A percentile compares a stretch with the other conserved stretches of the same genome.
Evolutionary conservation across 805 yeast species (phyloP).

Genomic region (Pichia gijzeniarum): DNA sequence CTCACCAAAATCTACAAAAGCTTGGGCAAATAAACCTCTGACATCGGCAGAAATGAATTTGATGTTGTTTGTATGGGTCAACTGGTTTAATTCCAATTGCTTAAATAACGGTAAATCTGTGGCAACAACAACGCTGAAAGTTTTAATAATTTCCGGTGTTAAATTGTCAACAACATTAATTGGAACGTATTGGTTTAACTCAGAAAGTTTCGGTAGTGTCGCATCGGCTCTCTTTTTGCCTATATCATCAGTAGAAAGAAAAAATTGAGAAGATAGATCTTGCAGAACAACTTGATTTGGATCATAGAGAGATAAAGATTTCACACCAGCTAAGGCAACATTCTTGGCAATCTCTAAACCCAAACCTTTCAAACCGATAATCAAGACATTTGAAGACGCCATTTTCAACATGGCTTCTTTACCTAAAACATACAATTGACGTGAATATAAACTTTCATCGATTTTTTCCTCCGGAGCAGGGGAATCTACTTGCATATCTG

Average conservation of each 20-base stretch:
- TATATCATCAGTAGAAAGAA: slow-evolving; percentile 60
- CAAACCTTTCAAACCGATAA: slow-evolving; percentile 85
- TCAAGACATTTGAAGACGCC: slow-evolving; percentile 89
- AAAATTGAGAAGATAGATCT: slow-evolving; percentile 89
- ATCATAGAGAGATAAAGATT: slow-evolving; percentile 80
- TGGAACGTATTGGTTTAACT: slow-evolving; percentile 88
- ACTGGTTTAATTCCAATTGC: slow-evolving; percentile 66
- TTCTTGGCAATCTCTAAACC: slow-evolving; percentile 97
- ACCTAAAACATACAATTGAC: slow-evolving; percentile 94
- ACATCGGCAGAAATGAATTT: slow-evolving; percentile 78
- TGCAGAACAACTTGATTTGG: slow-evolving; percentile 57
- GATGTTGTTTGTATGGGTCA: slow-evolving; percentile 67
- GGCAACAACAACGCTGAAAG: slow-evolving; percentile 79
- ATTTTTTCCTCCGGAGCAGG: slow-evolving; percentile 37
- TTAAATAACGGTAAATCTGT: slow-evolving; percentile 68
- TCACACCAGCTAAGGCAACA: slow-evolving; percentile 95
- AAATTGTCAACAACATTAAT: slow-evolving; percentile 57
- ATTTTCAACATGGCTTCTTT: slow-evolving; percentile 97
- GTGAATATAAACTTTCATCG: slow-evolving; percentile 92
- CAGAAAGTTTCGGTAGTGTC: slow-evolving; percentile 62
- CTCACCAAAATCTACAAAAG: slow-evolving; percentile 87
- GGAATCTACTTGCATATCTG: slow-evolving; percentile 38
- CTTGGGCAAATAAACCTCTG: slow-evolving; percentile 81
- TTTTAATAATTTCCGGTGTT: slow-evolving; percentile 43
- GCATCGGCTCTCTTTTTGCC: slow-evolving; percentile 75